Evolutionary conservation across 1,284 basidiomycete genomes (phyloP), one percentile per base, ranked within the genome.

Genomic region (Boletus semigastroideus): DNA sequence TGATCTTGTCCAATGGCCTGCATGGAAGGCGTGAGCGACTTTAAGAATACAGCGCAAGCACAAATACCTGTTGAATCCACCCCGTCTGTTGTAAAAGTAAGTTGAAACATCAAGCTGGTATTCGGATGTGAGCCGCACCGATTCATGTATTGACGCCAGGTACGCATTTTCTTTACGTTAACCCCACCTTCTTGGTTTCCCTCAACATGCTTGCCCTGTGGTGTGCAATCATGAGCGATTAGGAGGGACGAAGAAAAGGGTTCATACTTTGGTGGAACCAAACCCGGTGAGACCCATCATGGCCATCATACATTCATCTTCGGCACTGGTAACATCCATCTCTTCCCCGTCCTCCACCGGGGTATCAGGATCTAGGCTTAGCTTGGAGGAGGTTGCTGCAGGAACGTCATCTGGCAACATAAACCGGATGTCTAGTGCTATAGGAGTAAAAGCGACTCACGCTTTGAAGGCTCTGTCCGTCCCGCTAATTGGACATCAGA

Each of bases 91-190:
- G 49, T 43, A 9, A 49, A 59, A 55, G 12, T 39, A 47, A 20
- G 49, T 59, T 64, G 42, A 40, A 27, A 33, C n/a, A 48, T 37
- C n/a, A 16, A 53, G 39, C 14, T 43, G 31, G 19, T 4, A 49
- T 36, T 34, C 9, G 17, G 31, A 39, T 25, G 16, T 5, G 10
- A 44, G 37, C 61, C 77, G 42, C 57, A 88, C 87, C 89, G 79
- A 66, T 95, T 95, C 92, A 95, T 95, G 69, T 95, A 95, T 72
- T 98, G 95, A 58, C 95, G 78, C 94, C 95, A 98, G 27, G 93
- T 96, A 49, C 95, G 79, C 58, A 86, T 82, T 73, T 94, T 93
- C 79, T 95, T 95, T 61, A 97, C 74, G 49, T 86, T 72, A 2
- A 81, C 82, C 3, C 60, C 66, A 31, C 94, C 94, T 58, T 87